Base-by-base conservation (phyloP, 345 rosid genomes). In the Brassica nigra region DNA sequence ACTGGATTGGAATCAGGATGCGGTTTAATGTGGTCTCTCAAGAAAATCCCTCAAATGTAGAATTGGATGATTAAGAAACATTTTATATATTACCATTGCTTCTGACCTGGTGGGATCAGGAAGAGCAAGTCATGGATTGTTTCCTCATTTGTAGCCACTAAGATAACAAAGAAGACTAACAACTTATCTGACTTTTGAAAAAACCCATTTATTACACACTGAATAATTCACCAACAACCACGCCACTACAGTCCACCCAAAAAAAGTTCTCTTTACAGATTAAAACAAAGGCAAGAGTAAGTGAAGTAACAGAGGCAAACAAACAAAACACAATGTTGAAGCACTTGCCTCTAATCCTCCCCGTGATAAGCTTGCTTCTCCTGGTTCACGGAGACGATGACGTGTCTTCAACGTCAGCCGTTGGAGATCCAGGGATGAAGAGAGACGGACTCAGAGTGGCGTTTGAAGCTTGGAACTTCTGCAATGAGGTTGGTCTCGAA, bases 391-490 rank as follows among this genome's bases (percentile, higher is more conserved):
- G 82, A 16, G 34, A 49, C 3, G 65, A 59, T 8, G 71, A 36
- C 5, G 28, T 37, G 28, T 44, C 70, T 12, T 14, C 52, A 14
- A 12, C 16, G 28, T 88, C 97, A 11, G 94, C 91, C 0, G 86
- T 91, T 15, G 97, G 97, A 2, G 98, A 93, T 81, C 97, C 98
- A 0, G 93, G 93, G 64, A 91, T 93, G 94, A 85, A 69, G 71
- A 90, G 97, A 81, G 93, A 93, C 61, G 89, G 88, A 28, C 79
- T 91, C 39, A 81, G 97, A 76, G 85, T 91, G 15, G 98, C 87
- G 1, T 89, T 91, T 80, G 97, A 93, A 84, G 92, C 93, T 80
- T 93, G 97, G 98, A 91, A 93, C 80, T 91, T 90, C 30, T 93
- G 98, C 86, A 91, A 93, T 83, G 97, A 93, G 84, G 95, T 91